These are phyloP conservation scores for Penicillium tannophilum DNA, from an alignment of 495 filamentous ascomycete species.

Conservation along the genomic window DNA sequence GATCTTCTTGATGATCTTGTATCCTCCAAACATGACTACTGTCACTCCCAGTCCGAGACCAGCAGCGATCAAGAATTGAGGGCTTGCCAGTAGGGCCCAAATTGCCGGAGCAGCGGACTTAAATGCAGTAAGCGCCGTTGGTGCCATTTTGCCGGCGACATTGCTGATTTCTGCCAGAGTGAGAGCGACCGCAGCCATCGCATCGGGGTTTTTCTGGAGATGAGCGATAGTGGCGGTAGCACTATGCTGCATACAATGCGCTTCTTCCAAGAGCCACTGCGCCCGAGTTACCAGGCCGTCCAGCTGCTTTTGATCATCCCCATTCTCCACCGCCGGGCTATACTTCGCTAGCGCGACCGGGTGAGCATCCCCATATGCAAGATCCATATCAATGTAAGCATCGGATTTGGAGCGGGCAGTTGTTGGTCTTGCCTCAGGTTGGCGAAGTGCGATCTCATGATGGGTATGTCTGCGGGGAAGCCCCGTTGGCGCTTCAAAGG, in stretches of 20 bases:
- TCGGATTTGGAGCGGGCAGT: slow-evolving; percentile 46
- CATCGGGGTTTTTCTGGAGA: slow-evolving; percentile 87
- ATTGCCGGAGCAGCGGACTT: slow-evolving; percentile 81
- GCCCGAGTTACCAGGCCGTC: slow-evolving; percentile 66
- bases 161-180: slow-evolving; percentile 89
- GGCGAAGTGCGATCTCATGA: slow-evolving; percentile 36
- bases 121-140: slow-evolving; percentile 69
- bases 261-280: slow-evolving; percentile 75
- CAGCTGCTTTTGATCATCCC: slow-evolving; percentile 58
- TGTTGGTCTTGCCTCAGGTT: slow-evolving; percentile 26
- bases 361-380: slow-evolving; percentile 73
- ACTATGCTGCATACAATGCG: slow-evolving; percentile 84
- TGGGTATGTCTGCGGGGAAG: slow-evolving; percentile 52
- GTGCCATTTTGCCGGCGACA: slow-evolving; percentile 80
- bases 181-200: slow-evolving; percentile 90
- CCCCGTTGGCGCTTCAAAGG: slow-evolving; percentile 24
- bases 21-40: slow-evolving; percentile 91
- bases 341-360: slow-evolving; percentile 44
- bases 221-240: slow-evolving; percentile 81
- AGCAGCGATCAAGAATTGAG: slow-evolving; percentile 91
- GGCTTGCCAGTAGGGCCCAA: slow-evolving; percentile 82
- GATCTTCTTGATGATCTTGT: slow-evolving; percentile 93
- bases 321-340: slow-evolving; percentile 24
- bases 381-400: slow-evolving; percentile 77
- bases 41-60: slow-evolving; percentile 88